Evolutionary conservation across 2,329 filamentous ascomycete genomes (phyloP), one percentile per base, ranked within the genome.

Genomic region (Colletotrichum lentis): DNA sequence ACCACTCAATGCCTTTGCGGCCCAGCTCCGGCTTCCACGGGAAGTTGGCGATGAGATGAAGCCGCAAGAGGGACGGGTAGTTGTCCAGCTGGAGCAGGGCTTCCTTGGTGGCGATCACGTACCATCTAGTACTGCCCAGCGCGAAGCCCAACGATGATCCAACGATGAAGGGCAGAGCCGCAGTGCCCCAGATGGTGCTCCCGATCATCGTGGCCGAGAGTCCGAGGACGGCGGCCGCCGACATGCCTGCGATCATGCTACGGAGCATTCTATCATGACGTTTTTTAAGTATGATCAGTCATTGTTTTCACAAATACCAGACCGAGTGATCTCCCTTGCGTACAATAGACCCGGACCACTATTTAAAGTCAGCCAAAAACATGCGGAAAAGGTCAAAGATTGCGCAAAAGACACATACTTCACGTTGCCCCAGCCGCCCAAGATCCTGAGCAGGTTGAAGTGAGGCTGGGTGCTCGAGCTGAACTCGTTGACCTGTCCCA

Each of bases 211-310:
- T 61, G 18, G 66, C 59, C 2, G 68, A 49, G 20, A 72, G 62
- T 14, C 72, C 72, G 3, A 70, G 27, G 16, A 70, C 63, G 3
- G 70, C 64, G 14, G 72, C 72, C 0, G 69, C 63, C 0, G 70
- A 71, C 16, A 69, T 73, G 8, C 72, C 72, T 16, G 72, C 67
- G 1, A 73, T n/a, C 66, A 73, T 70, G 56, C 72, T 72, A n/a
- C 71, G 72, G 7, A 73, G 69, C 72, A 73, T 73, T 24, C 72
- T 31, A 12, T 35, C 8, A 35, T 35, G 8, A 11, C 31, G 8
- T 35, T 35, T 0, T 2, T 10, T 24, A 24, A 24, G 18, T 16
- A n/a, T 27, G 3, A 16, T 55, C 18, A 7, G 31, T 35, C 22
- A 1, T 8, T 35, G 31, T 35, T 35, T 1, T 10, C 31, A 22